phyloP scores from a whole-genome alignment of 345 rosid species.

The Moringa oleifera region DNA sequence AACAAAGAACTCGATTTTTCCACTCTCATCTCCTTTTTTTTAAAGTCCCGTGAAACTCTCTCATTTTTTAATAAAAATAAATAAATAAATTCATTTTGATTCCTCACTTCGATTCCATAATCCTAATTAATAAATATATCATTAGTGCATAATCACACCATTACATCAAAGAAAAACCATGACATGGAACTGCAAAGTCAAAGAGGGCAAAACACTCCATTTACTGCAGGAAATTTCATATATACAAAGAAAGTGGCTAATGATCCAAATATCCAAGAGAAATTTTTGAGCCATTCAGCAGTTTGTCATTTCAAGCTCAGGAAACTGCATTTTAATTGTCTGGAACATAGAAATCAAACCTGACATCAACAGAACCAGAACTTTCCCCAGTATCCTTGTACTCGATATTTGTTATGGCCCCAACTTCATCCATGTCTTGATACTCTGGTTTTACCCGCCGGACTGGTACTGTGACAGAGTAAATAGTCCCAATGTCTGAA shows the following conservation, averaged over 20 bases:
- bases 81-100: no score
- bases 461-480: constrained; percentile 91
- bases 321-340: constrained; percentile 36
- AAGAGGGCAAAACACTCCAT: constrained; percentile 18
- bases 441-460: constrained; percentile 85
- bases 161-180: background rate
- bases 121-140: no score
- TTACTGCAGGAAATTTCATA: constrained; percentile 19
- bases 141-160: no score
- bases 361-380: constrained; percentile 88
- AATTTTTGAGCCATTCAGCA: constrained; percentile 6
- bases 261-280: constrained; percentile 16
- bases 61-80: no score
- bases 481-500: constrained; percentile 79
- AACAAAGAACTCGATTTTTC: no score
- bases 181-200: constrained; percentile 1
- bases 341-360: constrained; percentile 84
- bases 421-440: constrained; percentile 57
- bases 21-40: no score
- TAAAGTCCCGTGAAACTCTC: no score
- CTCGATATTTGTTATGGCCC: constrained; percentile 64
- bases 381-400: constrained; percentile 62
- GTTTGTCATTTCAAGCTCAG: constrained; percentile 14
- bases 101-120: no score
- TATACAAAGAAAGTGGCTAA: constrained; percentile 37